Percentiles rank a stretch among this genome's conserved stretches.
Evolutionary conservation across 2,329 filamentous ascomycete species (phyloP).

Genomic region (Dactylonectria macrodidyma): DNA sequence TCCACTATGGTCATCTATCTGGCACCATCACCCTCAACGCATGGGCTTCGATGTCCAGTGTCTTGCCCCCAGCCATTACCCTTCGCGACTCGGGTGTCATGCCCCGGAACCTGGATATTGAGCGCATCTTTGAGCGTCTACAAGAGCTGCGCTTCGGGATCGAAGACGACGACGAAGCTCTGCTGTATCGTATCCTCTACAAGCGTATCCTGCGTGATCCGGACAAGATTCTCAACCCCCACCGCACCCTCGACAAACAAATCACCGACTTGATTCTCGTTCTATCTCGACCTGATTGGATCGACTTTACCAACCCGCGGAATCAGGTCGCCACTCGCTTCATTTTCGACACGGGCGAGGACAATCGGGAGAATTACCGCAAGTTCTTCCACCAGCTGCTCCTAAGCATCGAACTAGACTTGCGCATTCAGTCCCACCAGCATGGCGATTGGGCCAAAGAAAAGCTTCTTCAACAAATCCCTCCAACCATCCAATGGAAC

Average conservation of each 20-base stretch:
- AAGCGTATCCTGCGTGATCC: constrained; percentile 77
- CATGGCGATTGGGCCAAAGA: constrained; percentile 76
- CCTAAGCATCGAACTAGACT: constrained; percentile 79
- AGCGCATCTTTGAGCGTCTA: constrained; percentile 71
- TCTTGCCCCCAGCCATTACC: constrained; percentile 67
- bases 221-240: constrained; percentile 72
- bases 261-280: constrained; percentile 81
- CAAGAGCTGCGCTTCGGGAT: constrained; percentile 70
- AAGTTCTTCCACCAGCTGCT: constrained; percentile 85
- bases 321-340: constrained; percentile 83
- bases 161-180: constrained; percentile 70
- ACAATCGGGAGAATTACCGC: constrained; percentile 71
- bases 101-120: constrained; percentile 73
- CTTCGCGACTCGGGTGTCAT: constrained; percentile 71
- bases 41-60: constrained; percentile 74
- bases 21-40: constrained; percentile 82
- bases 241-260: constrained; percentile 77
- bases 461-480: constrained; percentile 75
- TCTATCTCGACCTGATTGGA: constrained; percentile 78
- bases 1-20: constrained; percentile 75
- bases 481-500: constrained; percentile 80
- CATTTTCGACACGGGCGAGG: constrained; percentile 73
- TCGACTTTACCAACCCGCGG: constrained; percentile 78
- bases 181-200: constrained; percentile 77
- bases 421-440: constrained; percentile 75